Evolutionary conservation across 208 protist genomes (phyloP), one percentile per base, ranked within the genome.

Genomic region (Trypanosoma congolense): DNA sequence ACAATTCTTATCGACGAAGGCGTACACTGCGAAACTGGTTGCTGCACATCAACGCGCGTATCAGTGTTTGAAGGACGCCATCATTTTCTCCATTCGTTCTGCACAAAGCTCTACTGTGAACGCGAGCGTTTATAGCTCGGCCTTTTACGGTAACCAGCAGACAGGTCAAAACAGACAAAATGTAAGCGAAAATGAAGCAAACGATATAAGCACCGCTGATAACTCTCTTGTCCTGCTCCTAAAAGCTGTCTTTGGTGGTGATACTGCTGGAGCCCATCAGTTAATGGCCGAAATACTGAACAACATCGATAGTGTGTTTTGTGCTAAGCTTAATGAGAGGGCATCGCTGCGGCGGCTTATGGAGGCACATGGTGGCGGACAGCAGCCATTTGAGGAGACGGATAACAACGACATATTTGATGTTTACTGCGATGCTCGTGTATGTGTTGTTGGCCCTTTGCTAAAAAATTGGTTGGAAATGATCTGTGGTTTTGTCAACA

Each of bases 1-100:
- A 9, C 63, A 79, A 35, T 87, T 87, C 59, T 83, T 90, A 55
- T 93, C 86, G 9, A 74, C 83, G n/a, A 76, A 79, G 48, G 54
- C 57, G 47, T 93, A 93, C 65, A 76, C 80, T 25, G 70, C 66
- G 41, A 75, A 75, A 22, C 58, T 90, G n/a, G 72, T 73, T 3
- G 41, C 66, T 14, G 82, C 82, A 28, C 73, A 89, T 58, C 73
- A 89, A 62, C 66, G 62, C 4, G 66, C 80, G 14, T 70, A 50
- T 55, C 56, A 62, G 25, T 66, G 49, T 29, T 56, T 93, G 19
- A 78, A 72, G 28, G 68, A 78, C 35, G 77, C 78, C 3, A 52
- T 92, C 42, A 49, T 65, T 31, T 35, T 52, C 28, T 86, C 86
- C 4, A 66, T 93, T 19, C 55, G 29, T 16, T 35, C 40, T 6